A percentile compares a stretch with the other conserved stretches of the same genome.
Evolutionary conservation across 2,329 filamentous ascomycete species (phyloP).

Genomic region (Aspergillus fumigatiaffinis): DNA sequence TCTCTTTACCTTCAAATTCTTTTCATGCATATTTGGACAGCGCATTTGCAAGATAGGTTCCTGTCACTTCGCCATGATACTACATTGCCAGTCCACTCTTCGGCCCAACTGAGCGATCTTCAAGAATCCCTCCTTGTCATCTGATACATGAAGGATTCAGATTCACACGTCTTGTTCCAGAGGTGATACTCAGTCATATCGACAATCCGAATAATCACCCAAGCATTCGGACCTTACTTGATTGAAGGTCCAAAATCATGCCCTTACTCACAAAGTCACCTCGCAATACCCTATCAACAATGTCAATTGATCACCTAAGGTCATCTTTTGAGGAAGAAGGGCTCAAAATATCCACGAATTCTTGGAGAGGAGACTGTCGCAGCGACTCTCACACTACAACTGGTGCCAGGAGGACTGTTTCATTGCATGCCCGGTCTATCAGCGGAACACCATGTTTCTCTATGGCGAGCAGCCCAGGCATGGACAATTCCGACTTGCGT

Average conservation of each 20-base stretch:
- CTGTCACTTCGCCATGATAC: constrained; percentile 5
- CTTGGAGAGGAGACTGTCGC: constrained; percentile 26
- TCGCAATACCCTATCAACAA: constrained; percentile 44
- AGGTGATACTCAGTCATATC: constrained; percentile 3
- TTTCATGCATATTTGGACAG: neutral
- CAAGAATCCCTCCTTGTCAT: neutral
- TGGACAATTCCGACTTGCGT: constrained; percentile 47
- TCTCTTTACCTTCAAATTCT: neutral
- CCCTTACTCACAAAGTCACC: constrained; percentile 54
- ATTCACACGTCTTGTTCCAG: neutral
- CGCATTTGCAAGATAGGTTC: neutral
- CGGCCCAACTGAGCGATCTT: neutral
- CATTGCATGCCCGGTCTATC: constrained; percentile 49
- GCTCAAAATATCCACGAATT: constrained; percentile 48
- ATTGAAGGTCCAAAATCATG: constrained; percentile 47
- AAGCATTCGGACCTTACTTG: constrained; percentile 17
- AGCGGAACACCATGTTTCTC: constrained; percentile 55
- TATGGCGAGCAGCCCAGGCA: constrained; percentile 42
- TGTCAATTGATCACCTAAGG: constrained; percentile 52
- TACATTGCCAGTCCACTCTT: neutral
- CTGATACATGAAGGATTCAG: neutral
- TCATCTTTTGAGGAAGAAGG: constrained; percentile 55
- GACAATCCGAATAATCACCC: constrained; percentile 15
- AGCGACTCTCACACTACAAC: constrained; percentile 38
- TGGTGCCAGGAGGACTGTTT: constrained; percentile 37